Evolutionary conservation across 179 eudicot genomes (phyloP).

Genomic region (Spergularia azorica): DNA sequence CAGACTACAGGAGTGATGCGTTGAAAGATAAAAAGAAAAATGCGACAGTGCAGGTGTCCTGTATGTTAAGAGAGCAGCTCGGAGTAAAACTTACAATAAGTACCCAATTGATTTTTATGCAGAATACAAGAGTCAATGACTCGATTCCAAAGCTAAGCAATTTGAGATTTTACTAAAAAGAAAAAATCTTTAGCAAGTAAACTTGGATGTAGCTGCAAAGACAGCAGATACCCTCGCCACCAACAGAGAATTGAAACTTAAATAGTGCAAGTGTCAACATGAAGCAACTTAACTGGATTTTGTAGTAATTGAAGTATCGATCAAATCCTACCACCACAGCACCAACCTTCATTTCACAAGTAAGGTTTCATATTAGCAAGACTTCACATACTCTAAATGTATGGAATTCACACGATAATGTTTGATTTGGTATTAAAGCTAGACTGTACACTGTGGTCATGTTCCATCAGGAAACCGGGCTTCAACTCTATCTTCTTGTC

Average conservation of each 20-base stretch:
- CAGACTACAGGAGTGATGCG: no score
- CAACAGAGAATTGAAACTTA: background rate
- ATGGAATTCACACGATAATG: background rate
- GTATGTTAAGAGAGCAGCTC: no score
- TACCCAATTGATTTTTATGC: no score
- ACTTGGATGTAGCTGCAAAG: no score
- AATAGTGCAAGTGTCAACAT: background rate
- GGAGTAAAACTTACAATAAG: no score
- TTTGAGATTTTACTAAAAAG: no score
- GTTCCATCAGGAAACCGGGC: slow-evolving; percentile 85
- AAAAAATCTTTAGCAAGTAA: no score
- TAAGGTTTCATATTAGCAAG: slow-evolving; percentile 1
- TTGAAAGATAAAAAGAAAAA: no score
- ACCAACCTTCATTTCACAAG: slow-evolving; percentile 65
- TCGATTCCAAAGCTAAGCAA: no score
- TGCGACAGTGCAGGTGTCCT: no score
- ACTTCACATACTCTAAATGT: slow-evolving; percentile 1
- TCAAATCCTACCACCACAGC: slow-evolving; percentile 99
- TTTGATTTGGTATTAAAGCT: background rate
- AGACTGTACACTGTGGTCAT: slow-evolving; percentile 58
- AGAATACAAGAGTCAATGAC: no score
- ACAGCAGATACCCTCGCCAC: no score
- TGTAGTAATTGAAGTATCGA: slow-evolving; percentile 91
- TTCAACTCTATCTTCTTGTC: slow-evolving; percentile 79
- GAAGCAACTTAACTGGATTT: slow-evolving; percentile 75